Evolutionary conservation across 129 eudicot genomes (phyloP).

Genomic region (Lactuca sativa): DNA sequence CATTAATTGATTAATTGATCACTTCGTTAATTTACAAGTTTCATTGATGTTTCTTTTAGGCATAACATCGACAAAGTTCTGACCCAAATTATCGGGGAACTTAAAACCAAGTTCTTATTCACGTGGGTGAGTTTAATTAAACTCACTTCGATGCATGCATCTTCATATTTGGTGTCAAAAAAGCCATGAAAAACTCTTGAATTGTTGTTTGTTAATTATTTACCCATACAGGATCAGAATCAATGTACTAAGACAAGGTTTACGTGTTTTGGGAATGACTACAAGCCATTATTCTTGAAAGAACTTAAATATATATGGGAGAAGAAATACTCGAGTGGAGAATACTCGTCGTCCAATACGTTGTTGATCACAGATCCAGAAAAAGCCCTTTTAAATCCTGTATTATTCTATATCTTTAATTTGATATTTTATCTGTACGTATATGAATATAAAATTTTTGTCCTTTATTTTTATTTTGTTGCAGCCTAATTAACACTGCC

Average conservation of each 20-base stretch:
- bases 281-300: constrained; percentile 65
- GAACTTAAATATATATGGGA: constrained; percentile 47
- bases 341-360: constrained; percentile 49
- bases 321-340: constrained; percentile 15
- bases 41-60: constrained; percentile 22
- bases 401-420: constrained; percentile 7
- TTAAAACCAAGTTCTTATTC: constrained; percentile 43
- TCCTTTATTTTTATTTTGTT: constrained; percentile 2
- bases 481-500: constrained; percentile 67
- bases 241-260: constrained; percentile 42
- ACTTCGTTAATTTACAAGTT: not conserved
- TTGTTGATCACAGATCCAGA: constrained; percentile 48
- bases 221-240: constrained; percentile 48
- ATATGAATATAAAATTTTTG: not conserved
- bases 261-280: constrained; percentile 35
- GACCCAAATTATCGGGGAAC: constrained; percentile 28
- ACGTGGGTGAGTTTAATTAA: constrained; percentile 52
- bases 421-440: not conserved
- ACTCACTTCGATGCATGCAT: not conserved
- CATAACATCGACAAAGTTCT: constrained; percentile 43
- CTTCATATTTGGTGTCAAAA: too few species aligned
- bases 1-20: not conserved
- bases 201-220: not conserved
- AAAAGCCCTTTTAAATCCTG: constrained; percentile 63
- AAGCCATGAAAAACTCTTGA: not conserved